Evolutionary conservation across 169 alveolate species (phyloP), one percentile per base, ranked within the genome.

Genomic region (Cryptosporidium tyzzeri): DNA sequence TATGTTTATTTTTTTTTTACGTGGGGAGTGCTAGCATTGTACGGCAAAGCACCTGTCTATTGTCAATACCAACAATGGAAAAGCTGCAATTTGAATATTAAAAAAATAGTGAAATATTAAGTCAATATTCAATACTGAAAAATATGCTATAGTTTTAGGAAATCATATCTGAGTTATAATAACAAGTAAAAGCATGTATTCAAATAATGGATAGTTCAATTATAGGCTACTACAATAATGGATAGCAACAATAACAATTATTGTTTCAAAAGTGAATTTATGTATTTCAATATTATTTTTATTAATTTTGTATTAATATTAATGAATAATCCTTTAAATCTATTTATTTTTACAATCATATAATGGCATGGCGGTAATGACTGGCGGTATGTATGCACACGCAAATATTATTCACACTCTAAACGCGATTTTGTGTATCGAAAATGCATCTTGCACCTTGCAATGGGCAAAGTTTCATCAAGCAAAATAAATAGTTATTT

Each of bases 21-120:
- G 89, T 80, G 89, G 89, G 89, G 89, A 39, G 89, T 80, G 68
- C 6, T 70, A 53, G 58, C 41, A 39, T 67, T 21, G 50, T 62
- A 80, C 89, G 89, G 41, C 41, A 65, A 62, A 80, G 89, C 73
- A 80, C 55, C 59, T 62, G 89, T 80, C 89, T 80, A 80, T 29
- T 80, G 75, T 80, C 89, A 80, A 18, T 14, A 14, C 12, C 23
- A 55, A 55, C 67, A 55, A 26, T 55, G 18, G 12, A 26, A 5
- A 21, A 55, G 0, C 12, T 55, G 67, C 35, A 8, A 55, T 55
- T 55, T 55, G 7, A 3, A 23, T 5, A 55, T 23, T 16, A 55
- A 26, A 23, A 23, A 6, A 23, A 26, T 55, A 55, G 1, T 55
- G 1, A 21, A 12, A 2, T 26, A 26, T 55, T 55, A n/a, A 23